Evolutionary conservation across 176 grass and related monocot species (phyloP), one percentile per base, ranked within the genome.

Genomic region (Areca catechu): DNA sequence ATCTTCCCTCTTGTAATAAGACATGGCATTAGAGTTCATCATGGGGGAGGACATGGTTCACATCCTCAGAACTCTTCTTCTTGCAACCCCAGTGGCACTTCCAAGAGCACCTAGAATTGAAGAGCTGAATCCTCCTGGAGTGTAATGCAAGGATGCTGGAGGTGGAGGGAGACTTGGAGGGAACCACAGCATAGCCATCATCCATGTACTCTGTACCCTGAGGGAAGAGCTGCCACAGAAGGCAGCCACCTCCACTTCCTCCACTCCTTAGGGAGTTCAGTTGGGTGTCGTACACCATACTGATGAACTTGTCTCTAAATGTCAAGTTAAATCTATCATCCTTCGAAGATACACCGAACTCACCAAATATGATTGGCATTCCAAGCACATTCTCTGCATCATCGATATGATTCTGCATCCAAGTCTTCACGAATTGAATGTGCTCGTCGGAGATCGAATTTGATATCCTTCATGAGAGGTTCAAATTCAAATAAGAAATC

Each of bases 151-250:
- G 28, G 30, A 90, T 85, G 25, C 57, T 49, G 1, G 87, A 72
- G 0, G 82, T 85, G 48, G 49, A 67, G 12, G 62, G 53, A 3
- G 71, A 60, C 52, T 56, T 74, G 4, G 78, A 50, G 14, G 85
- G 72, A 55, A 79, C 54, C 4, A 90, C 68, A 5, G 74, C 82
- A 62, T 85, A 90, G 6, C 86, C 86, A 16, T 90, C 86, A 51
- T 90, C 82, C 86, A 90, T 85, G 76, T 85, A 76, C 4, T 82
- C 87, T 0, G 82, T 67, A 9, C 78, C 86, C 50, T 85, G 75
- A 0, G 82, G 72, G 17, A 90, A 69, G n/a, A 90, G 22, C 65
- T 90, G 87, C 82, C 87, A 90, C 18, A 90, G 71, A 17, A 90
- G 82, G 59, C 63, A 50, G 1, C 86, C 87, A 0, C 71, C 71